These are phyloP conservation scores for Rosa lucieae DNA, from an alignment of 306 rosid species.

Conservation along the genomic window DNA sequence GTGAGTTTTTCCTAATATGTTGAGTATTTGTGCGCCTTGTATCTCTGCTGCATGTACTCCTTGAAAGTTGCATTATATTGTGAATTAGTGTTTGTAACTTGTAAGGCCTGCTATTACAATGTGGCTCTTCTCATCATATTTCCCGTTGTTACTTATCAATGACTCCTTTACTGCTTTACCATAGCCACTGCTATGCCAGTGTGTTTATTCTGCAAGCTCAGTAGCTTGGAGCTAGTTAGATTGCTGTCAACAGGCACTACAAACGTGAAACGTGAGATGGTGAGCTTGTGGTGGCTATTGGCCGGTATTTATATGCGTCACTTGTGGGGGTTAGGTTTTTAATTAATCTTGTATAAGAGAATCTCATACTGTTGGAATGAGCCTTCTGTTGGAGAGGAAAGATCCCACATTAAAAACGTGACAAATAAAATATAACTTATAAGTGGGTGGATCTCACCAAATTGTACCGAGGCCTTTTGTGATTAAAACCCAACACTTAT, in stretches of 20 bases:
- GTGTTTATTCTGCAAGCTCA: constrained; percentile 68
- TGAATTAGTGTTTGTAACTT: constrained; percentile 68
- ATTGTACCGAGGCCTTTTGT: too few relatives aligned
- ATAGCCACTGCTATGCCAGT: constrained; percentile 66
- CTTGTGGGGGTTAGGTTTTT: not conserved
- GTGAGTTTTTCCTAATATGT: not conserved
- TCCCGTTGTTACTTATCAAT: constrained; percentile 43
- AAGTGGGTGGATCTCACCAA: too few relatives aligned
- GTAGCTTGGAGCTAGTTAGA: constrained; percentile 3
- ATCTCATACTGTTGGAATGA: not conserved
- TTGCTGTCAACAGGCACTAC: not conserved
- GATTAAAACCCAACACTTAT: too few relatives aligned
- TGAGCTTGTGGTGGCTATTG: too few relatives aligned
- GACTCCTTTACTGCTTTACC: constrained; percentile 64
- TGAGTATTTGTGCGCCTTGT: constrained; percentile 43
- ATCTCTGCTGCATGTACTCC: constrained; percentile 58
- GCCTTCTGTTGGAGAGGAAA: not conserved
- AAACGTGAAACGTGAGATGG: too few relatives aligned
- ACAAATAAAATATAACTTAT: too few relatives aligned
- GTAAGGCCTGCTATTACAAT: constrained; percentile 71
- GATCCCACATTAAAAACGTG: too few relatives aligned
- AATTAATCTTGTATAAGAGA: not conserved
- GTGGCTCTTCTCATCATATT: constrained; percentile 45
- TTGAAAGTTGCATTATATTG: constrained; percentile 67
- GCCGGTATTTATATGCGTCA: too few relatives aligned